Evolutionary conservation across 2,329 filamentous ascomycete species (phyloP), one percentile per base, ranked within the genome.

Genomic region (Microsporum ferrugineum): DNA sequence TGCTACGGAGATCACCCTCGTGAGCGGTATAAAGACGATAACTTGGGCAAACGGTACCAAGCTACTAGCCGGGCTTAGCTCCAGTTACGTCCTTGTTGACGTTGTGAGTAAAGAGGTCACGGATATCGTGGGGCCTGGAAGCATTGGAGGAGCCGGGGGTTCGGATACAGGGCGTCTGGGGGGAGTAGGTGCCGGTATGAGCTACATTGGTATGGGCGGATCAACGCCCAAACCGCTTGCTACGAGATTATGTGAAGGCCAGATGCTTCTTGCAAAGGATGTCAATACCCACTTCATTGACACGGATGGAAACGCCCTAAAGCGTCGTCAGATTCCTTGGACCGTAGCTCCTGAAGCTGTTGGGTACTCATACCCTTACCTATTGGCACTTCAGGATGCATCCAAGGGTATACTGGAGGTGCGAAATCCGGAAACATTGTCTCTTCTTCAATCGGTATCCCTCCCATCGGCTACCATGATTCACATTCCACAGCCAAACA

Each of bases 281-380:
- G 90, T 96, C 68, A 95, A 96, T 72, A 95, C 91, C 0, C 78
- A 96, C 59, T 99, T 99, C 71, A 88, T 96, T 66, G 87, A 94
- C 62, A 83, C 87, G 8, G 82, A 90, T 34, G 94, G 91, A 3
- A 91, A 90, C 66, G 82, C 91, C 0, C 72, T 95, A 38, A 87
- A 91, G 51, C 89, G 89, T 73, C 82, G 88, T 60, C 91, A 97
- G 71, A 86, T 99, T n/a, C 91, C 91, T 1, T 99, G 94, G 94
- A 83, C 86, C 47, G 80, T 84, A 38, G 89, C 92, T 0, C 95
- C 94, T 1, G 91, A 96, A 68, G 87, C 87, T 61, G 86, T 99
- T 62, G 94, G 92, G 27, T 99, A 96, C 73, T 96, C 91, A 27
- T 99, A 99, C 71, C 94, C 94, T 0, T 99, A 96, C 71, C 86